phyloP scores from a whole-genome alignment of 768 basidiomycete species.

The Brasilioporus rufonigricans region DNA sequence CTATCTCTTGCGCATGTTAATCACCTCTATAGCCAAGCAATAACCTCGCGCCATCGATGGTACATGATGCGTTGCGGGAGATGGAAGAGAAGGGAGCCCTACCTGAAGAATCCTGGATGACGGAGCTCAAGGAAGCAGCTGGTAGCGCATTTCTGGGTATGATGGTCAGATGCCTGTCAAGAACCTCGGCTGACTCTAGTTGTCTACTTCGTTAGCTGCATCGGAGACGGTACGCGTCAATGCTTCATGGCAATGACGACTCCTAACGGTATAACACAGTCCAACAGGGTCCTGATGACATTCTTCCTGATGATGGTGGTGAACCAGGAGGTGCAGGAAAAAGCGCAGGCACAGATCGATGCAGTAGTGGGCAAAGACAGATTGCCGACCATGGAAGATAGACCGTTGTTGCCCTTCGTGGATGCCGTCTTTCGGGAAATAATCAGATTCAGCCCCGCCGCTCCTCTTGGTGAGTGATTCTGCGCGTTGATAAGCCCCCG shows the following conservation, averaged over 20 bases:
- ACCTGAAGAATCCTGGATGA: not conserved
- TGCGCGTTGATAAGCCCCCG: not conserved
- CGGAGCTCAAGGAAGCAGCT: not conserved
- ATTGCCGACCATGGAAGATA: constrained; percentile 4
- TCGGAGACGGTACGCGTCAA: not conserved
- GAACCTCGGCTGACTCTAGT: not conserved
- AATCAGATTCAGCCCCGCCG: not conserved
- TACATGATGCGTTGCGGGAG: not conserved
- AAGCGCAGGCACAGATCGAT: constrained; percentile 8
- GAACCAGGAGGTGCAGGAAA: constrained; percentile 2
- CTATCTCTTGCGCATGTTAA: not conserved
- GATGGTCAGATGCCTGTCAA: not conserved
- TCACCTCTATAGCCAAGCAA: not conserved
- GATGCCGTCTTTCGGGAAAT: constrained; percentile 10
- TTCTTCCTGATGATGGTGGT: constrained; percentile 15
- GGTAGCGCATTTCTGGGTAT: not conserved
- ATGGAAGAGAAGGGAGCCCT: not conserved
- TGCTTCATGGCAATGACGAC: not conserved
- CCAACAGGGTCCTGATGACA: not conserved
- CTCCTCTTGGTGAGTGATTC: constrained; percentile 5
- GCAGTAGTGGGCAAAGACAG: not conserved
- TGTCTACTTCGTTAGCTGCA: not conserved
- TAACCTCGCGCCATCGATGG: not conserved
- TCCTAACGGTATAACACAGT: not conserved
- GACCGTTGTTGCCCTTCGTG: constrained; percentile 5